Evolutionary conservation across 441 rosid genomes (phyloP), one percentile per base, ranked within the genome.

Genomic region (Syzygium syzygioides): DNA sequence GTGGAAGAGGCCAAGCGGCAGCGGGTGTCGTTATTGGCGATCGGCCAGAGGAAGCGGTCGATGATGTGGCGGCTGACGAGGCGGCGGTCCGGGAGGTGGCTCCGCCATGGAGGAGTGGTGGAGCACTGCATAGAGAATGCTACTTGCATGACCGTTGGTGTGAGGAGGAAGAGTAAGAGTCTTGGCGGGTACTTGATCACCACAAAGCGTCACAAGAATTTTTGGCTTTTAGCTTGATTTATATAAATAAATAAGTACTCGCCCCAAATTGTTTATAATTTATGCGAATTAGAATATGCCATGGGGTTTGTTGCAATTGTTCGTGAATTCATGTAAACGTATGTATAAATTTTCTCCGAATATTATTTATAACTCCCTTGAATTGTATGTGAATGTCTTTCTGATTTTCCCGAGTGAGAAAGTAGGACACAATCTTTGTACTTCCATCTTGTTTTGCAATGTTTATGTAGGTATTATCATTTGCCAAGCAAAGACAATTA

Each of bases 111-210:
- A 66, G 90, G 90, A 34, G 50, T 54, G 55, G 79, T 59, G 86
- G 89, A 79, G 55, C 80, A 79, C 79, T 87, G 89, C 53, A 83
- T 88, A 30, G 54, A 83, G 56, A 79, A 83, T 34, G 56, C 89
- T n/a, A 34, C 26, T 83, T 88, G 89, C 50, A n/a, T 88, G 76
- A 83, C 89, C 45, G 71, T 88, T 32, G 89, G 76, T 20, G 89
- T 88, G 76, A 59, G 89, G 41, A 80, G 89, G 86, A 88, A 88
- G 80, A 83, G 85, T 14, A 54, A 52, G 71, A 83, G 85, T 23
- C 89, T 88, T 37, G 88, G 88, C 11, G 88, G 88, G 52, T 87
- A 87, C 56, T 56, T 87, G 59, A 87, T 87, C 88, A 87, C 89
- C 79, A 88, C 89, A 4, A 80, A 88, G 86, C 86, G 89, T 26